Evolutionary conservation across 345 rosid species (phyloP).

Genomic region (Ricinus communis): DNA sequence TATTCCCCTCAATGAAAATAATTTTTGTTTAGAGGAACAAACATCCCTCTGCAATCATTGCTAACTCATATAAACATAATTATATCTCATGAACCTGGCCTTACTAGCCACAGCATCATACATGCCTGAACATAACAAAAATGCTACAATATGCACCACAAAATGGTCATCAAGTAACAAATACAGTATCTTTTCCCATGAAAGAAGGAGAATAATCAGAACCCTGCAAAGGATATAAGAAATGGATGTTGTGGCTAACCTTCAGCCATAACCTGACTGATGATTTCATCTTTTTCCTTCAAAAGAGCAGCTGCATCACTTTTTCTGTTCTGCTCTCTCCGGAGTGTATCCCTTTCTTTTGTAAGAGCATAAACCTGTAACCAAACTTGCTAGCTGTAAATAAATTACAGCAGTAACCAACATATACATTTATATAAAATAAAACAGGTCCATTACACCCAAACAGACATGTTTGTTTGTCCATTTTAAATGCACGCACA

Average conservation of each 20-base stretch:
- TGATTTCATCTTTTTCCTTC: slow-evolving; percentile 98
- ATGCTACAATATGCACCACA: not conserved
- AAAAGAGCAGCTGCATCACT: slow-evolving; percentile 97
- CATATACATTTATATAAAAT: not conserved
- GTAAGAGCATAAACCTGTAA: slow-evolving; percentile 92
- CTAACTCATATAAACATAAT: not conserved
- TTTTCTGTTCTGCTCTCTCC: slow-evolving; percentile 92
- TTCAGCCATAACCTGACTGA: slow-evolving; percentile 99
- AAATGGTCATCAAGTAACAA: not conserved
- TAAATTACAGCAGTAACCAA: not conserved
- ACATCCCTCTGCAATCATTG: not conserved
- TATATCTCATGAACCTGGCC: not conserved
- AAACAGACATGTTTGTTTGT: not conserved
- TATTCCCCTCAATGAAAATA: not conserved
- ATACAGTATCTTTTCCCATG: not conserved
- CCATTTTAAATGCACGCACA: slow-evolving; percentile 3
- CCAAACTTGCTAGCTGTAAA: slow-evolving; percentile 14
- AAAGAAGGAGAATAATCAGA: slow-evolving; percentile 4
- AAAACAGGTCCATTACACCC: not conserved
- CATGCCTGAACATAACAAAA: too few species aligned
- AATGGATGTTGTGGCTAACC: slow-evolving; percentile 46
- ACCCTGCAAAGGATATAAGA: not conserved
- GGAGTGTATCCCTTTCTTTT: slow-evolving; percentile 94
- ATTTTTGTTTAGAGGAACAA: not conserved
- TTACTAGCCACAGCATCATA: not conserved